phyloP scores from a whole-genome alignment of 1,284 basidiomycete genomes.

The Moniliella sp. region DNA sequence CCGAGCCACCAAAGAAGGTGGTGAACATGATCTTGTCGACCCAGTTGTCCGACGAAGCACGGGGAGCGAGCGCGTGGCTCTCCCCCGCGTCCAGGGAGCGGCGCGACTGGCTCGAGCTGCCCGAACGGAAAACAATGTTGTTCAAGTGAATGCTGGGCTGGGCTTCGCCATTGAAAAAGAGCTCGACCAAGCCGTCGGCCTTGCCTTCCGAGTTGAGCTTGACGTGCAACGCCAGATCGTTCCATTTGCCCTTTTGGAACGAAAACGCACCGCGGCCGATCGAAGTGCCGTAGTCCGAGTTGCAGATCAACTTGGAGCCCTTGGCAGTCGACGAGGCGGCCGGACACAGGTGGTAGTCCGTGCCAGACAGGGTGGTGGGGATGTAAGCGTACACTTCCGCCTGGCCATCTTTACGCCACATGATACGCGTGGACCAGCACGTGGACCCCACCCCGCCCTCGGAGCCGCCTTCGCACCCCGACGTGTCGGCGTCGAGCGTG shows the following conservation, averaged over 20 bases:
- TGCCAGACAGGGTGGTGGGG: constrained; percentile 1
- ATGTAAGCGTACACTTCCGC: constrained; percentile 3
- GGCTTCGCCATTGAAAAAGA: neutral
- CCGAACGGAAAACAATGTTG: neutral
- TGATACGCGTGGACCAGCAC: constrained; percentile 35
- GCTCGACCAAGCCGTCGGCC: neutral
- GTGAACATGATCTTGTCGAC: too few relatives aligned
- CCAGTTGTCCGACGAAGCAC: too few relatives aligned
- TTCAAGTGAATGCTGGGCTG: neutral
- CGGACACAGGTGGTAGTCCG: constrained; percentile 1
- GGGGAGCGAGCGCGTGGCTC: too few relatives aligned
- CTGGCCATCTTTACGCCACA: constrained; percentile 26
- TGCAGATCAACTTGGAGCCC: constrained; percentile 1
- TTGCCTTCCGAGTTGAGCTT: neutral
- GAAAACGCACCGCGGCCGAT: constrained; percentile 1
- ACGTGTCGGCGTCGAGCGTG: constrained; percentile 2
- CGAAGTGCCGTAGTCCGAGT: constrained; percentile 1
- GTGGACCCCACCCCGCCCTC: constrained; percentile 30
- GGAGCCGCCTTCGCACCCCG: constrained; percentile 1
- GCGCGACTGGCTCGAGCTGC: too few relatives aligned
- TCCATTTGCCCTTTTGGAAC: neutral
- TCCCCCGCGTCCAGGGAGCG: too few relatives aligned
- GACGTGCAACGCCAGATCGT: neutral
- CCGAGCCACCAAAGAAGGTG: too few relatives aligned
- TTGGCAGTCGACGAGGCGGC: neutral